Percentiles rank a stretch among this genome's conserved stretches.
Evolutionary conservation across 2,329 filamentous ascomycete species (phyloP).

Genomic region (Capronia coronata): DNA sequence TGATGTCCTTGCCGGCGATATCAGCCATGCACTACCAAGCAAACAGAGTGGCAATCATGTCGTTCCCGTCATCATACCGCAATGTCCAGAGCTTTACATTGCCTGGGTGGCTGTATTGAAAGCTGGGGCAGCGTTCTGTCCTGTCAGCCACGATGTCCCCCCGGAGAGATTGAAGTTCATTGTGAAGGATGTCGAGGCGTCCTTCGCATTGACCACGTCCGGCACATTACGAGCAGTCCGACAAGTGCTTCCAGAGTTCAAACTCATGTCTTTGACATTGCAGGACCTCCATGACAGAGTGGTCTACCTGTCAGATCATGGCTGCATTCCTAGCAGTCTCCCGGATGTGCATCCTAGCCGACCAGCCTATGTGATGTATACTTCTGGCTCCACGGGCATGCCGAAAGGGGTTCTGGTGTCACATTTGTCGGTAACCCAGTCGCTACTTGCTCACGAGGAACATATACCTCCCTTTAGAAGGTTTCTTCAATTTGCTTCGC

Average conservation of each 20-base stretch:
- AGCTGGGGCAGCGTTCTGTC: constrained; percentile 78
- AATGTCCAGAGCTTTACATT: constrained; percentile 71
- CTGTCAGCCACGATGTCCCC: constrained; percentile 71
- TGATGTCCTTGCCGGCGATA: constrained; percentile 24
- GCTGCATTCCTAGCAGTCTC: constrained; percentile 7
- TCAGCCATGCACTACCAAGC: constrained; percentile 22
- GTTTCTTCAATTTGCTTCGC: constrained; percentile 86
- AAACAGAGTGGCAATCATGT: constrained; percentile 35
- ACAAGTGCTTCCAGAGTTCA: constrained; percentile 25
- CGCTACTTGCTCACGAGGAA: constrained; percentile 69
- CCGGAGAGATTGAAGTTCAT: constrained; percentile 73
- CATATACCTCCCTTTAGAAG: constrained; percentile 69
- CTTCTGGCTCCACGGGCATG: constrained; percentile 79
- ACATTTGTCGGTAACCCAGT: constrained; percentile 73
- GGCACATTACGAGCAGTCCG: constrained; percentile 29
- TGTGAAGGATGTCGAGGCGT: constrained; percentile 65
- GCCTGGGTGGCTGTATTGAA: constrained; percentile 71
- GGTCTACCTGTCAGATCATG: not conserved
- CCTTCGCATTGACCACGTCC: constrained; percentile 58
- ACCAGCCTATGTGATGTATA: constrained; percentile 86
- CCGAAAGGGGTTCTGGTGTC: constrained; percentile 84
- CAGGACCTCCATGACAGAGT: constrained; percentile 2
- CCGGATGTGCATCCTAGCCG: constrained; percentile 35
- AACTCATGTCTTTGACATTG: constrained; percentile 39
- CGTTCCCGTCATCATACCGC: constrained; percentile 70